These are phyloP conservation scores for Thalassiosira livingstoniorum DNA, from an alignment of 352 stramenopile species.

Conservation along the genomic window DNA sequence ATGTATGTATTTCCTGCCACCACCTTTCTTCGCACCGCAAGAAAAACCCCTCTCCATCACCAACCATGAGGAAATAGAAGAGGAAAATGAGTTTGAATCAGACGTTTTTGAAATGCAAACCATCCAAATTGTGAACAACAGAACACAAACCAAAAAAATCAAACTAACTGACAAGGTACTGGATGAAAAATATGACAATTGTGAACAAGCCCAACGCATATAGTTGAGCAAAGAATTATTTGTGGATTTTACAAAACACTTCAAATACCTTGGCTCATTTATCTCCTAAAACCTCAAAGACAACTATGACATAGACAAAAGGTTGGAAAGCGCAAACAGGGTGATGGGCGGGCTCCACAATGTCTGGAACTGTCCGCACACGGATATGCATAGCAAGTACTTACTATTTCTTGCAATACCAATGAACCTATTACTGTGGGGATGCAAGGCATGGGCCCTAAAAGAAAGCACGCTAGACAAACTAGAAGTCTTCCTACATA, in stretches of 20 bases:
- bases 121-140: background rate
- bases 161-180: background rate
- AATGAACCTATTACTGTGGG: slow-evolving; percentile 50
- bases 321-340: slow-evolving; percentile 14
- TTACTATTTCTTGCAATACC: slow-evolving; percentile 29
- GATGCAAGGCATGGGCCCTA: slow-evolving; percentile 48
- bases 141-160: background rate
- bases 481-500: slow-evolving; percentile 27
- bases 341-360: slow-evolving; percentile 28
- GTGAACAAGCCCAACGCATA: slow-evolving; percentile 5
- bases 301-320: slow-evolving; percentile 33
- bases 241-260: slow-evolving; percentile 28
- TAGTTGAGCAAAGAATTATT: background rate
- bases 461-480: slow-evolving; percentile 6
- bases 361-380: slow-evolving; percentile 13
- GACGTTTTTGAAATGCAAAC: background rate
- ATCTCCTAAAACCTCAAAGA: slow-evolving; percentile 33
- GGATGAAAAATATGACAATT: too few relatives aligned
- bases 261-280: slow-evolving; percentile 26
- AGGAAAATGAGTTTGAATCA: background rate
- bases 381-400: slow-evolving; percentile 28
- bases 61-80: background rate
- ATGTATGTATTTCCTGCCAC: slow-evolving; percentile 28
- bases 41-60: background rate
- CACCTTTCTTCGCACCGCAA: background rate